These are phyloP conservation scores for Hypoxylon rickii DNA, from an alignment of 495 filamentous ascomycete genomes.

Conservation along the genomic window DNA sequence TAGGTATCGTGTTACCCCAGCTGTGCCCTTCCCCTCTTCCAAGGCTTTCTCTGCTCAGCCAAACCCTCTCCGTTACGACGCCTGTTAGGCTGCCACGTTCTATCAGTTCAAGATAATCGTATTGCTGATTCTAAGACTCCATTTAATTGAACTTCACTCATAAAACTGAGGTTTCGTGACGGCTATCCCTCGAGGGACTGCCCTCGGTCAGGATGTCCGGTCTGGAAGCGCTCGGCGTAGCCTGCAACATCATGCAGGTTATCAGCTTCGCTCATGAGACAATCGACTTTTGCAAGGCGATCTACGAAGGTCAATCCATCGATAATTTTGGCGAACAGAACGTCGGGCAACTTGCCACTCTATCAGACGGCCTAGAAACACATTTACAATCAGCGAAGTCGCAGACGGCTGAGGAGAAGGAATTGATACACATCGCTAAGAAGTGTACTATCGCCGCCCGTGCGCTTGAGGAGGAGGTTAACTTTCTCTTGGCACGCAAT, in stretches of 20 bases:
- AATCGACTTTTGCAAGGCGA: conserved; percentile 4
- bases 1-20: too few species aligned
- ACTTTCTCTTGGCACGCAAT: conserved; percentile 1
- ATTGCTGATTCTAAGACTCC: too few species aligned
- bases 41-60: too few species aligned
- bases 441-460: conserved; percentile 11
- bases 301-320: conserved; percentile 8
- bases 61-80: too few species aligned
- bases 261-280: conserved; percentile 21
- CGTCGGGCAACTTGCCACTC: conserved; percentile 1
- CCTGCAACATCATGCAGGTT: conserved; percentile 30
- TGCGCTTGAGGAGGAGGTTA: conserved; percentile 12
- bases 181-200: too few species aligned
- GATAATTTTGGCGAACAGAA: background rate
- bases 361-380: conserved; percentile 8
- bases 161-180: too few species aligned
- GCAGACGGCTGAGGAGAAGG: conserved; percentile 4
- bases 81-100: too few species aligned
- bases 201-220: conserved; percentile 34
- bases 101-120: too few species aligned
- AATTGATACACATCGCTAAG: conserved; percentile 15
- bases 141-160: too few species aligned
- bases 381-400: background rate
- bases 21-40: too few species aligned
- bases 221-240: conserved; percentile 22